Conservation (phyloP, 1,284 basidiomycete species). For the Apiotrichum sp. region DNA sequence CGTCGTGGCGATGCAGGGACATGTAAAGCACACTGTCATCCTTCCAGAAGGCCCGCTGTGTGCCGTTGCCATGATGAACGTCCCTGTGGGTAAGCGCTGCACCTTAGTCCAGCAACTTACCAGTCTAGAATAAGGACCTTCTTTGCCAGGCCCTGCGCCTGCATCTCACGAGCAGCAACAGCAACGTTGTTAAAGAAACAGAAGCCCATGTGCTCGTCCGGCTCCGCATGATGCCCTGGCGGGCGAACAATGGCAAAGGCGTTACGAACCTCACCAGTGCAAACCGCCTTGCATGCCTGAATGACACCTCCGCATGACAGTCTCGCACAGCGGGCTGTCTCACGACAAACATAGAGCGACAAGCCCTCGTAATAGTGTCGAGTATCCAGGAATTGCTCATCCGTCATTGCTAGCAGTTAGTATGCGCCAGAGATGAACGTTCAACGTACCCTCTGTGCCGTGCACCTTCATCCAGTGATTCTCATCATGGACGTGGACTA, state of each 20-base stretch:
- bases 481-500: constrained; percentile 78
- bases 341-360: constrained; percentile 84
- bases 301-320: constrained; percentile 93
- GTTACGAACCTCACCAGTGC: constrained; percentile 71
- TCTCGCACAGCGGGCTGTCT: constrained; percentile 75
- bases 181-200: constrained; percentile 99
- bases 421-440: not conserved
- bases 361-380: constrained; percentile 76
- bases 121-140: constrained; percentile 92
- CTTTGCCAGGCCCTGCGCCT: constrained; percentile 61
- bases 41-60: constrained; percentile 88
- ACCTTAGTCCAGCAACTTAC: constrained; percentile 51
- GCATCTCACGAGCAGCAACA: constrained; percentile 76
- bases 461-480: constrained; percentile 87
- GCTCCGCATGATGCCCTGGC: constrained; percentile 97
- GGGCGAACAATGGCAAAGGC: constrained; percentile 93
- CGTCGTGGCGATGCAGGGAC: constrained; percentile 91
- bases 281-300: constrained; percentile 82
- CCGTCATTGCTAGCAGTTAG: constrained; percentile 56
- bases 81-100: constrained; percentile 58
- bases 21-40: constrained; percentile 90
- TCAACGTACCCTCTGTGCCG: constrained; percentile 49
- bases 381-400: constrained; percentile 65
- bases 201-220: constrained; percentile 96
- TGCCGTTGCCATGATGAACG: constrained; percentile 98